phyloP scores from a whole-genome alignment of 768 basidiomycete genomes.

The Lactarius akahatsu region DNA sequence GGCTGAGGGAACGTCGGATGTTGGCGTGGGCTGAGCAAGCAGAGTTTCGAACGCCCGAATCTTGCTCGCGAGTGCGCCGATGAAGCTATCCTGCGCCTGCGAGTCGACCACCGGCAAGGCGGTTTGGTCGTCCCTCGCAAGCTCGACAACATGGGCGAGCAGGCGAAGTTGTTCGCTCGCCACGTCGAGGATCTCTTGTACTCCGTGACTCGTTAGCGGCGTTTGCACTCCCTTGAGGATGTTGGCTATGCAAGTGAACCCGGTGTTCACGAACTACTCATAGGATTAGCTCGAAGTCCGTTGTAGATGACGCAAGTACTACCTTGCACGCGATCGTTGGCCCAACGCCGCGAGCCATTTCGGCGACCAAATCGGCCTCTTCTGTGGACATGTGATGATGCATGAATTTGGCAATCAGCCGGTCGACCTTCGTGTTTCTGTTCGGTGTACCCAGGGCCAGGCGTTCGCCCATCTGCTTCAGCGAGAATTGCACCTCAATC shows the following conservation, averaged over 20 bases:
- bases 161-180: slow-evolving; percentile 66
- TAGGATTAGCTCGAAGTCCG: slow-evolving; percentile 6
- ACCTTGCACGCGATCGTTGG: slow-evolving; percentile 69
- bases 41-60: slow-evolving; percentile 41
- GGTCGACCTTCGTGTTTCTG: slow-evolving; percentile 64
- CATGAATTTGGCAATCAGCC: slow-evolving; percentile 64
- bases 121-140: slow-evolving; percentile 49
- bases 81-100: slow-evolving; percentile 56
- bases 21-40: slow-evolving; percentile 29
- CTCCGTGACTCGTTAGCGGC: slow-evolving; percentile 33
- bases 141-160: slow-evolving; percentile 65
- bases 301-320: slow-evolving; percentile 6
- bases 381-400: slow-evolving; percentile 72
- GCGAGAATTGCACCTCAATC: slow-evolving; percentile 72
- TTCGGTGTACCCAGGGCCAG: slow-evolving; percentile 57
- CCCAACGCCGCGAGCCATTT: slow-evolving; percentile 72
- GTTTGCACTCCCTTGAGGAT: slow-evolving; percentile 42
- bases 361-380: slow-evolving; percentile 81
- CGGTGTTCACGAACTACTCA: slow-evolving; percentile 70
- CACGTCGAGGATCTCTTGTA: slow-evolving; percentile 39
- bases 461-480: slow-evolving; percentile 70
- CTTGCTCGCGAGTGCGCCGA: slow-evolving; percentile 48
- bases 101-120: slow-evolving; percentile 52
- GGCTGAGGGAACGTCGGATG: slow-evolving; percentile 23
- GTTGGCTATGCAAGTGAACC: slow-evolving; percentile 62